Percentiles rank a stretch among this genome's conserved stretches.
phyloP scores from a whole-genome alignment of 352 stramenopile species.

The Plasmopara viticola region DNA sequence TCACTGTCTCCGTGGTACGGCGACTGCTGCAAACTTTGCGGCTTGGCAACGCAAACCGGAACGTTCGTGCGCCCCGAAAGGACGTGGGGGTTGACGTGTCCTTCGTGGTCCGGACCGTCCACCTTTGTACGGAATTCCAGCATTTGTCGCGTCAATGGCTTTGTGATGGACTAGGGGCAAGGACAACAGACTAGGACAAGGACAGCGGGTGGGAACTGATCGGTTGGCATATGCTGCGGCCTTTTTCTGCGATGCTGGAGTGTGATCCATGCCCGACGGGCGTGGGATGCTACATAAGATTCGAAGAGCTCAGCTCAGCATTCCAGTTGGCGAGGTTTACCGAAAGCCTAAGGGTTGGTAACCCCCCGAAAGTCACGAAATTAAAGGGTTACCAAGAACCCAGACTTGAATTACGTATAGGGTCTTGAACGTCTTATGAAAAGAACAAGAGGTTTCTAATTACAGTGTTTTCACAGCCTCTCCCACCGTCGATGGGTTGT shows the following conservation, averaged over 20 bases:
- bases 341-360: too few species aligned
- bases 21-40: constrained; percentile 19
- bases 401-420: too few species aligned
- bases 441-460: too few species aligned
- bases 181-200: neutral
- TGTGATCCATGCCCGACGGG: neutral
- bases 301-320: too few species aligned
- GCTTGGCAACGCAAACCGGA: constrained; percentile 22
- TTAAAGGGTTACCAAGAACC: too few species aligned
- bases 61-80: constrained; percentile 29
- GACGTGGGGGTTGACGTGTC: constrained; percentile 34
- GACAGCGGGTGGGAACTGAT: neutral
- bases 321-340: too few species aligned
- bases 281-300: neutral
- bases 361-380: too few species aligned
- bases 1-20: constrained; percentile 30
- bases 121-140: constrained; percentile 21
- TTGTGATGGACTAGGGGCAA: neutral
- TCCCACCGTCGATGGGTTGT: too few species aligned
- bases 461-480: too few species aligned
- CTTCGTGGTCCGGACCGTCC: constrained; percentile 51
- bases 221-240: constrained; percentile 6
- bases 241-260: constrained; percentile 3
- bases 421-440: too few species aligned
- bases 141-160: constrained; percentile 4